phyloP scores from a whole-genome alignment of 176 grass and related monocot genomes.

The Calamus simplicifolius region DNA sequence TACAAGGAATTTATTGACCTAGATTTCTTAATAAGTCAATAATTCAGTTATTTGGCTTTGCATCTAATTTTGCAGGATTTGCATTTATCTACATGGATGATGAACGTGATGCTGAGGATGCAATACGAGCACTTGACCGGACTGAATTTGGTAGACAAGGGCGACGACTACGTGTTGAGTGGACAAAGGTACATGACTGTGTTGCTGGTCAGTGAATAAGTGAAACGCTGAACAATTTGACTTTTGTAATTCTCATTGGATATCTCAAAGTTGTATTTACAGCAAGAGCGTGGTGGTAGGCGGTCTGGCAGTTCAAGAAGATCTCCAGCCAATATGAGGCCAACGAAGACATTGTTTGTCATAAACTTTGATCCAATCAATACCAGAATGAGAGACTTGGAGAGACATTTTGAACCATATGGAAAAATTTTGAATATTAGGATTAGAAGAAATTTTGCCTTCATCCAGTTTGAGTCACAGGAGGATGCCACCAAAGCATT shows the following conservation, averaged over 20 bases:
- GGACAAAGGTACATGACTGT: conserved; percentile 56
- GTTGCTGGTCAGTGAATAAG: too few relatives aligned
- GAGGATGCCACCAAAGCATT: conserved; percentile 92
- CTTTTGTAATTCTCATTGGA: neutral
- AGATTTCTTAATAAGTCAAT: conserved; percentile 11
- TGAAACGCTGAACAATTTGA: too few relatives aligned
- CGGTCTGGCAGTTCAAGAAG: conserved; percentile 55
- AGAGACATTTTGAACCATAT: conserved; percentile 86
- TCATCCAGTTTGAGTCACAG: conserved; percentile 78
- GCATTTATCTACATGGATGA: conserved; percentile 99
- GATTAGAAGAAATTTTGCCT: conserved; percentile 94
- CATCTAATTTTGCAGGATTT: conserved; percentile 57
- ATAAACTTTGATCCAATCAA: conserved; percentile 97
- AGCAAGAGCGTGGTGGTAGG: conserved; percentile 76
- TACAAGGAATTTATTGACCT: conserved; percentile 4
- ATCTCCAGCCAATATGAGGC: conserved; percentile 62
- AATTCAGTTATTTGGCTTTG: conserved; percentile 3
- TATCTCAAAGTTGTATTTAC: neutral
- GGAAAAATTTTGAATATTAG: conserved; percentile 78
- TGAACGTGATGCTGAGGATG: conserved; percentile 88
- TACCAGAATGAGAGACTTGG: conserved; percentile 86
- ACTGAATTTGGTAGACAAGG: conserved; percentile 91
- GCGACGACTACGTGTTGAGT: conserved; percentile 75
- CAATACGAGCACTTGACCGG: conserved; percentile 71
- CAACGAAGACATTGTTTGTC: conserved; percentile 93